Conservation (phyloP, 2,329 filamentous ascomycete species). For the Alternaria dauci region DNA sequence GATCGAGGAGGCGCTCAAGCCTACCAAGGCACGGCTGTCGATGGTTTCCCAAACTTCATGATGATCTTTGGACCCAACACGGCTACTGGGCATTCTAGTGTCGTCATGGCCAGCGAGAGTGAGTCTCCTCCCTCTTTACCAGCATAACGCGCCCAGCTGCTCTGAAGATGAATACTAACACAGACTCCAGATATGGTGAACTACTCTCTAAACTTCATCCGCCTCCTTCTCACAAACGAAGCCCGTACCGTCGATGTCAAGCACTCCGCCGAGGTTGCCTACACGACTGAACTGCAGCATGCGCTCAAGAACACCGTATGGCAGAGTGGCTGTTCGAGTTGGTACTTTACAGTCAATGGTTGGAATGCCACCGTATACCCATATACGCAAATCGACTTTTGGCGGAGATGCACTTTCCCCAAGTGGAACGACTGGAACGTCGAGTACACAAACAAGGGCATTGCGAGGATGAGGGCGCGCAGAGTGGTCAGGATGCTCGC, state of each 20-base stretch:
- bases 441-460: slow-evolving; percentile 60
- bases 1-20: slow-evolving; percentile 67
- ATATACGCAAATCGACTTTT: slow-evolving; percentile 61
- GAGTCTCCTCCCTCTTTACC: background rate
- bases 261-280: slow-evolving; percentile 79
- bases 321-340: slow-evolving; percentile 64
- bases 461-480: slow-evolving; percentile 41
- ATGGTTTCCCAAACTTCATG: slow-evolving; percentile 69
- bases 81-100: slow-evolving; percentile 67
- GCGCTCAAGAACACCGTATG: slow-evolving; percentile 63
- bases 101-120: slow-evolving; percentile 67
- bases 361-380: slow-evolving; percentile 76
- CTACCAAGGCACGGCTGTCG: slow-evolving; percentile 66
- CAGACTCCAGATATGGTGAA: slow-evolving; percentile 60
- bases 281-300: slow-evolving; percentile 54
- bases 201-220: slow-evolving; percentile 67
- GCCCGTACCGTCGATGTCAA: slow-evolving; percentile 85
- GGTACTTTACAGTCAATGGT: slow-evolving; percentile 77
- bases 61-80: slow-evolving; percentile 70
- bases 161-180: background rate
- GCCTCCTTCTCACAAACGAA: slow-evolving; percentile 81
- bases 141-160: background rate
- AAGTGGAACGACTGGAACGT: slow-evolving; percentile 64
- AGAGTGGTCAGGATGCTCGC: slow-evolving; percentile 28
- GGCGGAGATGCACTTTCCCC: slow-evolving; percentile 61